A percentile compares a stretch with the other conserved stretches of the same genome.
These are phyloP conservation scores for Tulasnella sp. DNA, from an alignment of 768 basidiomycete species.

Conservation along the genomic window DNA sequence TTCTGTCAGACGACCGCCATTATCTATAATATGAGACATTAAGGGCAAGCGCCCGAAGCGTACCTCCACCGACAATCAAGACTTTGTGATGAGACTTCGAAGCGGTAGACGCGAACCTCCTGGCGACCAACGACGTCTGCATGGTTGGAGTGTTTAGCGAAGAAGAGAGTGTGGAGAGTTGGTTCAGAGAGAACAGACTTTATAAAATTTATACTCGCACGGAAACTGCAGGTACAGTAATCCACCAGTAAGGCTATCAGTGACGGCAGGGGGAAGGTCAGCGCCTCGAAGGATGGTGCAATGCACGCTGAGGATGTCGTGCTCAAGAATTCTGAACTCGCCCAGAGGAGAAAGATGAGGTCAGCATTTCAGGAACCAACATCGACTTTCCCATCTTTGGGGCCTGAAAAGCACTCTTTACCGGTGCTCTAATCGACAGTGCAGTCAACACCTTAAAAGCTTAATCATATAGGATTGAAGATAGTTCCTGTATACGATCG, in stretches of 20 bases:
- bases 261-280: background rate
- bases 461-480: no score
- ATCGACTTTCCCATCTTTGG: slow-evolving; percentile 1
- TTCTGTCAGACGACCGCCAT: slow-evolving; percentile 10
- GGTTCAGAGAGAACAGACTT: slow-evolving; percentile 6
- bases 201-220: slow-evolving; percentile 14
- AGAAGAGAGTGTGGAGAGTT: background rate
- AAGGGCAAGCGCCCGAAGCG: slow-evolving; percentile 39
- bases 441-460: no score
- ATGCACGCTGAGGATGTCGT: slow-evolving; percentile 5
- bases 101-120: slow-evolving; percentile 34
- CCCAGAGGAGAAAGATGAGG: background rate
- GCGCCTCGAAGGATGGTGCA: slow-evolving; percentile 1
- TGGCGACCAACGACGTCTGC: slow-evolving; percentile 15
- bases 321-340: background rate
- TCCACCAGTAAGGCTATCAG: background rate
- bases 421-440: no score
- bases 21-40: background rate
- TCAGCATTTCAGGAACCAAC: background rate
- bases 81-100: slow-evolving; percentile 71
- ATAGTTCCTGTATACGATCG: no score
- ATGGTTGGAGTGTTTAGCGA: slow-evolving; percentile 4
- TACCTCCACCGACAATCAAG: slow-evolving; percentile 86
- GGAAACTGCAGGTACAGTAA: background rate
- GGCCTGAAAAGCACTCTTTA: no score